Conservation (phyloP, 108 stramenopile genomes). For the Nitzschia sp. region DNA sequence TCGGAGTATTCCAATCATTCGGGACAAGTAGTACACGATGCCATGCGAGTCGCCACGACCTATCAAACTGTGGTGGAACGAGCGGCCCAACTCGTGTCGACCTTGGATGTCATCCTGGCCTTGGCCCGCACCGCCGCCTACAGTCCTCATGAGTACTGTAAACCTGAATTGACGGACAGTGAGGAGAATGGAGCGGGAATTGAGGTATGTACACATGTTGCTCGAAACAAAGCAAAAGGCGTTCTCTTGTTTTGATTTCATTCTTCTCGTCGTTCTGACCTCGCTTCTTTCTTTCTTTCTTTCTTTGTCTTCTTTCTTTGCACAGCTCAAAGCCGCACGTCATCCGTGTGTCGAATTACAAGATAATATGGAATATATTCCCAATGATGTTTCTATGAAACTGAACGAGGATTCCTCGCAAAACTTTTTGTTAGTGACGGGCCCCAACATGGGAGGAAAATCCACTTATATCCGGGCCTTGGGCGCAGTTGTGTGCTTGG, state of each 20-base stretch:
- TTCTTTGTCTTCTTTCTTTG: neutral
- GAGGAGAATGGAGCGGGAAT: constrained; percentile 82
- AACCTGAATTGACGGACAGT: constrained; percentile 87
- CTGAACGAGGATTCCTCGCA: constrained; percentile 39
- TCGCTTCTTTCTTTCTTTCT: neutral
- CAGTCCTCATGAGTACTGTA: constrained; percentile 77
- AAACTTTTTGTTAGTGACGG: constrained; percentile 90
- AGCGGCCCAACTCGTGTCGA: constrained; percentile 51
- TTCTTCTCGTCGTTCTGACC: neutral
- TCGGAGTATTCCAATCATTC: constrained; percentile 81
- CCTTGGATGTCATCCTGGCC: constrained; percentile 83
- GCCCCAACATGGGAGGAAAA: constrained; percentile 95
- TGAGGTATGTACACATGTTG: too few relatives aligned
- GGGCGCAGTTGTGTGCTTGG: constrained; percentile 93
- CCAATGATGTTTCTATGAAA: constrained; percentile 88
- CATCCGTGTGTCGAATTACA: constrained; percentile 98
- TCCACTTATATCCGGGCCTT: constrained; percentile 94
- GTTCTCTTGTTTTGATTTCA: neutral
- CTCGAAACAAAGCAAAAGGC: constrained; percentile 3
- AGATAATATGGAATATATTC: constrained; percentile 90
- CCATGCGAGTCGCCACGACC: constrained; percentile 80
- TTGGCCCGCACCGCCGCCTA: constrained; percentile 90
- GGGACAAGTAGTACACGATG: constrained; percentile 67
- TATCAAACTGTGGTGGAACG: constrained; percentile 86
- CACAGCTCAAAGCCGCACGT: constrained; percentile 73